Evolutionary conservation across 768 basidiomycete genomes (phyloP), one percentile per base, ranked within the genome.

Genomic region (Leccinum pellstonianum): DNA sequence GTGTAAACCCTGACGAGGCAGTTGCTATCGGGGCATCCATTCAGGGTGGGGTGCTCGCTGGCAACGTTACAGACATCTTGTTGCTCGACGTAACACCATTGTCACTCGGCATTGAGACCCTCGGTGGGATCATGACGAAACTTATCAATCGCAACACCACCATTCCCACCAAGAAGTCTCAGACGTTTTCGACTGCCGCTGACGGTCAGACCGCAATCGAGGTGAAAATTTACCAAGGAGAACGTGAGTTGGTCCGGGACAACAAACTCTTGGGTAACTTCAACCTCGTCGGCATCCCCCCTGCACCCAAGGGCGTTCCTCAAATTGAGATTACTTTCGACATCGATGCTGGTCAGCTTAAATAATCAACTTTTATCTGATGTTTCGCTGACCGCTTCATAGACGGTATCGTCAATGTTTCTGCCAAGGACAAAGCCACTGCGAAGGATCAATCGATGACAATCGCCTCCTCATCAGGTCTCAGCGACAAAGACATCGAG

Each of bases 151-250:
- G 97, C 60, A 99, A 99, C 81, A 99, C 97, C 11, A 98, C 97
- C 59, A 98, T 98, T 77, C 97, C 97, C 5, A 98, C 96, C 66
- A 99, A 99, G 84, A 99, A 99, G 85, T 95, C 93, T 0, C 96
- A 98, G 76, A 91, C 90, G 48, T 98, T 99, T 84, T 98, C 96
- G 4, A 99, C 97, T 15, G 96, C 97, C 43, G 96, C 96, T 41
- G 97, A 99, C 62, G 96, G 97, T 55, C 97, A 99, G 78, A 96
- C 91, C n/a, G 95, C 96, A 38, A 98, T 99, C 65, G 95, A 98
- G 76, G 96, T 99, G 76, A 98, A 98, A 86, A 95, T 99, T 67
- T 99, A 86, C 83, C 97, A 99, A 79, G 97, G 97, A 70, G 97
- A 99, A 81, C 95, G 97, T 80, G 97, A 98, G 74, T 86, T 98